Evolutionary conservation across 306 rosid species (phyloP), one percentile per base, ranked within the genome.

Genomic region (Glycine soja): DNA sequence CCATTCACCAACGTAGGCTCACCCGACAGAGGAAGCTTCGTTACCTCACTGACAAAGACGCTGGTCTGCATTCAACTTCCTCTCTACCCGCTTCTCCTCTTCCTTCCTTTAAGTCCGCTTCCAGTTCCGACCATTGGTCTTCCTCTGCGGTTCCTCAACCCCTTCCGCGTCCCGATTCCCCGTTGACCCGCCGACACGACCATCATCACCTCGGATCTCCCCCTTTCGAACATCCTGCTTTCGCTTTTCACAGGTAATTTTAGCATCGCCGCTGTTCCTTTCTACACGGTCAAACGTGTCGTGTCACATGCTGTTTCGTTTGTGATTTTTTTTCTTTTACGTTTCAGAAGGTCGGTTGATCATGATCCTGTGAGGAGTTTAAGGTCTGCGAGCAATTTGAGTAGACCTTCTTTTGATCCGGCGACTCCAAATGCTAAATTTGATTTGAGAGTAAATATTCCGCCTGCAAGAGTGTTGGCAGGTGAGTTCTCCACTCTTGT

Each of bases 11-110:
- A 5, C 87, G 92, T 48, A 83, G 92, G 78, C 91, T 95, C 57
- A 93, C 94, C 5, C 80, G 98, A 54, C 97, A 88, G 88, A 75
- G 85, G 76, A 89, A 70, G 82, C 94, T 91, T 53, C 86, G 91
- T 3, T 56, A 91, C 85, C 85, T 86, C 0, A 85, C 2, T 30
- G 84, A 87, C 15, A 75, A 72, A 10, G 97, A 86, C 18, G 53
- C 84, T 51, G 90, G 83, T 10, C 34, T 85, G 5, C 74, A 32
- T 65, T 62, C 71, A 8, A 51, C 58, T 5, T 42, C 69, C 7
- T 74, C 79, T 8, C 40, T 85, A 13, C 90, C 93, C 9, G 19
- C 82, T 61, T 91, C 94, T 4, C 93, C 93, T 6, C 86, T 80
- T 5, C 83, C 85, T 2, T 69, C 14, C 90, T 97, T 3, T 90